Evolutionary conservation across 2,329 filamentous ascomycete genomes (phyloP).

Genomic region (Gyromitra esculenta): DNA sequence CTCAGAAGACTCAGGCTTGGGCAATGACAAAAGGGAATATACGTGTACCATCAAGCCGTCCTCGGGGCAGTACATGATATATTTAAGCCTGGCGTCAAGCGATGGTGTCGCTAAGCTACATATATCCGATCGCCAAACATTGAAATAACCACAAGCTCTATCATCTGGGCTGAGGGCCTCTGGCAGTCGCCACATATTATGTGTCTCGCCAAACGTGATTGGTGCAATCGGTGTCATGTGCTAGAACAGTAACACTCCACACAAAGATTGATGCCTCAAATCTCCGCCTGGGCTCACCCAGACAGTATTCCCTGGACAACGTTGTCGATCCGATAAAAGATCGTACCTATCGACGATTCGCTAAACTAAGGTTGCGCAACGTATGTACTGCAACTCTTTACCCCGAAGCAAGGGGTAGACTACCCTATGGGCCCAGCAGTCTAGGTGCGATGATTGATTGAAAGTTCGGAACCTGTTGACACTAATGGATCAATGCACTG

Average conservation of each 20-base stretch:
- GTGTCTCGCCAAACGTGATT: background rate
- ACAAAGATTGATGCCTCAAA: background rate
- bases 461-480: background rate
- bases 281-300: background rate
- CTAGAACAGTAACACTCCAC: background rate
- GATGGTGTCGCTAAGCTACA: background rate
- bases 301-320: background rate
- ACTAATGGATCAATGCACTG: background rate
- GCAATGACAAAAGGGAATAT: background rate
- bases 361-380: slow-evolving; percentile 13
- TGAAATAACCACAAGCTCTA: background rate
- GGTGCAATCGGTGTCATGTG: background rate
- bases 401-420: background rate
- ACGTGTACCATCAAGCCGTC: background rate
- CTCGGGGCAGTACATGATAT: background rate
- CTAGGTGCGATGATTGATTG: slow-evolving; percentile 4
- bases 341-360: slow-evolving; percentile 11
- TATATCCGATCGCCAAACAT: background rate
- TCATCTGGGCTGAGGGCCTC: background rate
- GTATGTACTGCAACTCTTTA: background rate
- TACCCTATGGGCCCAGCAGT: slow-evolving; percentile 3
- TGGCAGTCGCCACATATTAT: slow-evolving; percentile 11
- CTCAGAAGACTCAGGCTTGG: background rate
- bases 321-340: slow-evolving; percentile 20
- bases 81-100: background rate